phyloP scores from a whole-genome alignment of 2,329 filamentous ascomycete species.

The Aspergillus brasiliensis region DNA sequence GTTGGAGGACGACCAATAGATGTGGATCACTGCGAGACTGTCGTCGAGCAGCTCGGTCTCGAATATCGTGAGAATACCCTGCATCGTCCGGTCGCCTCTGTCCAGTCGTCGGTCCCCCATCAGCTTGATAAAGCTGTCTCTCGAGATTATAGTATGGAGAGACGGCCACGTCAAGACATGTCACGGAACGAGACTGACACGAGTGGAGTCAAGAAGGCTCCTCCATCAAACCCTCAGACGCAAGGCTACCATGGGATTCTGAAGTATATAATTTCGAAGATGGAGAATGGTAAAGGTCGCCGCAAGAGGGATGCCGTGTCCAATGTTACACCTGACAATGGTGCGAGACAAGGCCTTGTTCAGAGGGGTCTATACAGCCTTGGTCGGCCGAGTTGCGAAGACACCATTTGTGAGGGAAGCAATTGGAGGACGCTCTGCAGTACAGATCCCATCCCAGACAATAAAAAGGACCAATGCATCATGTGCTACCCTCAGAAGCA shows the following conservation, averaged over 20 bases:
- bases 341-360: neutral
- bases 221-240: neutral
- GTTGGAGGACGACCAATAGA: neutral
- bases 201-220: neutral
- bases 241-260: conserved; percentile 5
- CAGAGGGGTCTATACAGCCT: neutral
- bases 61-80: neutral
- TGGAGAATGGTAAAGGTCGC: neutral
- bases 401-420: neutral
- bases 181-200: neutral
- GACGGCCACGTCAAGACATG: neutral
- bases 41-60: neutral
- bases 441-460: neutral
- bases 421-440: neutral
- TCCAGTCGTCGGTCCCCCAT: neutral
- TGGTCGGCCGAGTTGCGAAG: neutral
- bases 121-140: neutral
- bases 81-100: neutral
- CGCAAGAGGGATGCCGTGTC: neutral
- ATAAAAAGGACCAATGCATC: neutral
- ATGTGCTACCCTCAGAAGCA: neutral
- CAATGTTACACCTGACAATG: neutral
- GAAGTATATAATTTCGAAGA: conserved; percentile 2
- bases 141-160: neutral
- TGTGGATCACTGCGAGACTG: neutral